These are phyloP conservation scores for Boletellus sp. DNA, from an alignment of 768 basidiomycete species.

Conservation along the genomic window DNA sequence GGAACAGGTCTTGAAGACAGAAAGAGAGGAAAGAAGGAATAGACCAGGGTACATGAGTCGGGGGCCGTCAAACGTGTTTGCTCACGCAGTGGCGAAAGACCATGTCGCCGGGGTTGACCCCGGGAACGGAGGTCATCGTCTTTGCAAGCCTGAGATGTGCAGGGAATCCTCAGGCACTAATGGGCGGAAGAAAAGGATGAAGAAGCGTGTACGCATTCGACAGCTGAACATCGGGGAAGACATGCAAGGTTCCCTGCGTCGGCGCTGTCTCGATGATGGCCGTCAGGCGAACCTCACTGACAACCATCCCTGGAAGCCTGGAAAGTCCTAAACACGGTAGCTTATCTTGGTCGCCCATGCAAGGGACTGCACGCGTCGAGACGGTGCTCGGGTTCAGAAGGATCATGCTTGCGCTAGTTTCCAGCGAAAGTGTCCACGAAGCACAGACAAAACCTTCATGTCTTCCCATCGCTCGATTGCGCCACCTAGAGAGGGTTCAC, in stretches of 20 bases:
- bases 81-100: slow-evolving; percentile 73
- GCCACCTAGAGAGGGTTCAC: slow-evolving; percentile 45
- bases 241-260: slow-evolving; percentile 62
- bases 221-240: slow-evolving; percentile 63
- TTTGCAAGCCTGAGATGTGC: slow-evolving; percentile 62
- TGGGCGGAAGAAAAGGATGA: slow-evolving; percentile 71
- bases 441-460: slow-evolving; percentile 49
- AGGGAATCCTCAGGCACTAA: slow-evolving; percentile 37
- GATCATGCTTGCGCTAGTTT: slow-evolving; percentile 62
- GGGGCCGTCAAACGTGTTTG: neutral
- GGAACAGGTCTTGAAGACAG: slow-evolving; percentile 38
- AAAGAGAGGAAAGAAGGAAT: too few species aligned
- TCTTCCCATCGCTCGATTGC: slow-evolving; percentile 77
- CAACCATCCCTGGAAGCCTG: slow-evolving; percentile 82
- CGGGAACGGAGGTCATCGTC: slow-evolving; percentile 69
- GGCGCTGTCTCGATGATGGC: slow-evolving; percentile 57
- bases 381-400: slow-evolving; percentile 58
- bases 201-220: slow-evolving; percentile 72
- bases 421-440: slow-evolving; percentile 61
- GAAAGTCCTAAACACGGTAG: slow-evolving; percentile 58
- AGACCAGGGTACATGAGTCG: too few species aligned
- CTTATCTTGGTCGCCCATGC: slow-evolving; percentile 55
- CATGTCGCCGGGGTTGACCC: slow-evolving; percentile 71
- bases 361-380: slow-evolving; percentile 59
- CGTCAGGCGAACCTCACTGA: slow-evolving; percentile 49